Evolutionary conservation across 352 stramenopile species (phyloP), one percentile per base, ranked within the genome.

Genomic region (Pythium volutum): DNA sequence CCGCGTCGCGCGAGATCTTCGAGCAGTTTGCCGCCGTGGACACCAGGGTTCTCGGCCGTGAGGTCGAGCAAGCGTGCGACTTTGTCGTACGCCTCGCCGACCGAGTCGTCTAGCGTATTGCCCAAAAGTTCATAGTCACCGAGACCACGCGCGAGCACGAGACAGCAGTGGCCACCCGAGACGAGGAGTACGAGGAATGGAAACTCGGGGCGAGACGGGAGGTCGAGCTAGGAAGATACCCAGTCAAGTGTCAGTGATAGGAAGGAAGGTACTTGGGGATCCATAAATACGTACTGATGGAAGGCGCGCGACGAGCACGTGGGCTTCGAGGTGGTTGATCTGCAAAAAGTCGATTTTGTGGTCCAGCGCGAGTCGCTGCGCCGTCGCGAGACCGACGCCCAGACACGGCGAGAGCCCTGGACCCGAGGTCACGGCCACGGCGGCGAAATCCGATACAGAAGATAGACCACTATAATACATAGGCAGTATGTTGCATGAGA

Each of bases 1-100:
- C 97, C 97, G 31, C 84, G 75, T 22, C 69, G 69, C 6, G 97
- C 96, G 39, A 97, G 76, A 9, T 79, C 67, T 67, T 99, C 97
- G n/a, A 99, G 88, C n/a, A 97, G 79, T 4, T 92, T 90, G 20
- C 97, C 97, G 6, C 96, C 93, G 34, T 97, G 95, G 4, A 85
- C 70, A 1, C 69, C 73, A 9, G 59, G 43, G 22, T 84, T 71
- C 29, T 75, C 70, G 0, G 69, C 69, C 49, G 77, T 79, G 47
- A 99, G 74, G 39, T 93, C 76, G 9, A 99, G 74, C 70, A 99
- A 91, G 33, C 97, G 84, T 11, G 96, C 97, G 18, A 98, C 97
- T 77, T 99, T 99, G 67, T 99, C 97, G 66, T 98, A 99, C 7
- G 95, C 95, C 79, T 99, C 97, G 15, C 97, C 97, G 2, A 99